phyloP scores from a whole-genome alignment of 495 filamentous ascomycete species.

The Podospora australis region DNA sequence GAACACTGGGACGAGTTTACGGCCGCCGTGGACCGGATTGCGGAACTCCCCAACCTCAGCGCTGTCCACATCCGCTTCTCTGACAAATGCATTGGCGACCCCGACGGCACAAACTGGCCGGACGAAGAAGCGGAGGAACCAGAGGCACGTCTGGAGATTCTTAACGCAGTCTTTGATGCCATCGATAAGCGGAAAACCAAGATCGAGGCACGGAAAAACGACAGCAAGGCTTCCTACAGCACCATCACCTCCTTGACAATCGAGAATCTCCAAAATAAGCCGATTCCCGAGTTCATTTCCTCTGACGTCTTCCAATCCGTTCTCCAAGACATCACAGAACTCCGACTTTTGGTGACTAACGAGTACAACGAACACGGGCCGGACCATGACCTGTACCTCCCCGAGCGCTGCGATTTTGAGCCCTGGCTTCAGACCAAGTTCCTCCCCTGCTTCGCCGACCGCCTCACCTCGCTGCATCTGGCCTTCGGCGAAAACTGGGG shows the following conservation, averaged over 20 bases:
- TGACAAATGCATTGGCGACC: background rate
- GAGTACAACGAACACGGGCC: constrained; percentile 11
- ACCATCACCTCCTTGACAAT: constrained; percentile 1
- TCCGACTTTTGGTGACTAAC: constrained; percentile 1
- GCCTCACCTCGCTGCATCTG: constrained; percentile 4
- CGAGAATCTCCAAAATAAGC: constrained; percentile 6
- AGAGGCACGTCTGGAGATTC: background rate
- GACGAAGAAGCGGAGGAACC: background rate
- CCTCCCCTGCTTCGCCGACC: constrained; percentile 3
- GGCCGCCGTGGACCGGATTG: background rate
- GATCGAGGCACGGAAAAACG: background rate
- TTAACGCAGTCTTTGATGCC: constrained; percentile 2
- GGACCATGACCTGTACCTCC: constrained; percentile 4
- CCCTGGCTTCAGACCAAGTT: constrained; percentile 4
- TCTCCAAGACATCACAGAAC: constrained; percentile 3
- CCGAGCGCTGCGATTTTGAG: constrained; percentile 4
- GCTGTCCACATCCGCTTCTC: constrained; percentile 4
- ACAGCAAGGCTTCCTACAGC: too few relatives aligned
- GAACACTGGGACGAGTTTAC: background rate
- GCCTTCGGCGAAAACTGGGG: constrained; percentile 8
- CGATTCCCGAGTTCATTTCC: background rate
- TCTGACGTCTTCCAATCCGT: constrained; percentile 4
- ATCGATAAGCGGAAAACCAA: background rate
- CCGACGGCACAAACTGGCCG: too few relatives aligned
- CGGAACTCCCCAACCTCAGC: constrained; percentile 4